Evolutionary conservation across 2,329 filamentous ascomycete species (phyloP).

Genomic region (Alternaria postmessia): DNA sequence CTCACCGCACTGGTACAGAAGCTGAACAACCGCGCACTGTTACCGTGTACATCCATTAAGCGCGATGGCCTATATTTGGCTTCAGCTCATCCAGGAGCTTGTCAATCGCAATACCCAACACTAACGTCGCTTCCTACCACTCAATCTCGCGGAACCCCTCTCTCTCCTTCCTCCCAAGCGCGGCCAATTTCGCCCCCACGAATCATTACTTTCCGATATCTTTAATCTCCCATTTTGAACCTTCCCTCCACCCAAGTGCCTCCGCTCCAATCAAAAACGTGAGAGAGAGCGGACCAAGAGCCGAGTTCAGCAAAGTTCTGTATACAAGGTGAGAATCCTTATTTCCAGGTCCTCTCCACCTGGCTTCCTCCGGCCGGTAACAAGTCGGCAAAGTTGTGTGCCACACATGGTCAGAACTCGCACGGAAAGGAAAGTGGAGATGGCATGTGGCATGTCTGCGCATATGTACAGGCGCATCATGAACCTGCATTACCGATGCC

Average conservation of each 20-base stretch:
- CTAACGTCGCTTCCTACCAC: not conserved
- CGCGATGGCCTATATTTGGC: not conserved
- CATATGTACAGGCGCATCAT: not conserved
- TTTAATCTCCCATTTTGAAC: not conserved
- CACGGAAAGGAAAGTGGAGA: not conserved
- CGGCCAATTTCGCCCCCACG: constrained; percentile 6
- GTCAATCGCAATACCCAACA: not conserved
- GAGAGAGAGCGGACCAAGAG: not conserved
- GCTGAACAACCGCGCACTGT: not conserved
- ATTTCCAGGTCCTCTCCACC: not conserved
- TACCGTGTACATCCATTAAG: not conserved
- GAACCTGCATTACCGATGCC: constrained; percentile 1
- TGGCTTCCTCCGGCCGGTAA: not conserved
- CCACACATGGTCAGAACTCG: not conserved
- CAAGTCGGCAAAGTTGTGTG: not conserved
- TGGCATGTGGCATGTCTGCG: not conserved
- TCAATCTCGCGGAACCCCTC: not conserved
- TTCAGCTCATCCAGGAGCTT: not conserved
- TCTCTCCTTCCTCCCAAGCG: not conserved
- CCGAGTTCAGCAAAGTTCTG: not conserved
- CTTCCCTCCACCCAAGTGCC: not conserved
- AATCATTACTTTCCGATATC: not conserved
- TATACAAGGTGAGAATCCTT: not conserved
- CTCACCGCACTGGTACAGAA: not conserved
- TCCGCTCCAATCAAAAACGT: not conserved